Percentiles rank a stretch among this genome's conserved stretches.
Conservation (phyloP, 352 stramenopile genomes). For the Globisporangium emineosum region DNA sequence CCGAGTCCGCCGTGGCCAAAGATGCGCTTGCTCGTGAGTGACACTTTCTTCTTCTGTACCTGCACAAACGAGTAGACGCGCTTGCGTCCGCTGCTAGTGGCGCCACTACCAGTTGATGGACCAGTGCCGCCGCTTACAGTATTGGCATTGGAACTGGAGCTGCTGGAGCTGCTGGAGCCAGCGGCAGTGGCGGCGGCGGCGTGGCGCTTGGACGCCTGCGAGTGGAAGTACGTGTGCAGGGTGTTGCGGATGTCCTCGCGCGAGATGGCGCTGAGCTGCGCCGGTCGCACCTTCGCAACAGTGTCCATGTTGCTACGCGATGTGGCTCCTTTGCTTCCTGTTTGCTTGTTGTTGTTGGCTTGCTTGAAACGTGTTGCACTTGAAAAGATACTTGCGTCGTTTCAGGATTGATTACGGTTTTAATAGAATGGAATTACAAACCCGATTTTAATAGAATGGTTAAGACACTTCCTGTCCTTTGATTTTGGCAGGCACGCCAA, state of each 20-base stretch:
- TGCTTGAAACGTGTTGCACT: neutral
- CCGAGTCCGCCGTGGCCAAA: slow-evolving; percentile 29
- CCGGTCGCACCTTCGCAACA: slow-evolving; percentile 13
- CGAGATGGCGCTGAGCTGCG: slow-evolving; percentile 35
- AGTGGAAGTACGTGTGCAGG: slow-evolving; percentile 64
- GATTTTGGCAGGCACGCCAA: no score
- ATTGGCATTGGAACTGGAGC: neutral
- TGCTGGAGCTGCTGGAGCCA: neutral
- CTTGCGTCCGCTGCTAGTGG: slow-evolving; percentile 21
- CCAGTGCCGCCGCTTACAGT: neutral
- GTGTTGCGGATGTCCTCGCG: slow-evolving; percentile 63
- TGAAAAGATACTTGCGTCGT: neutral
- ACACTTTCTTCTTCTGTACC: slow-evolving; percentile 63
- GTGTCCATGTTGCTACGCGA: slow-evolving; percentile 4
- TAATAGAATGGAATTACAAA: no score
- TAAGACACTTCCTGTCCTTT: no score
- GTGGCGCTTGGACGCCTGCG: slow-evolving; percentile 27
- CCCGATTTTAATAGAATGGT: no score
- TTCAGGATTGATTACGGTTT: no score
- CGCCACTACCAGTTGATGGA: neutral
- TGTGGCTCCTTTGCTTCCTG: neutral
- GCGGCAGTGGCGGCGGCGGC: slow-evolving; percentile 1
- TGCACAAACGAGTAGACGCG: slow-evolving; percentile 59
- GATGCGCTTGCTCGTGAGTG: slow-evolving; percentile 48
- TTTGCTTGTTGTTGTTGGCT: neutral